phyloP scores from a whole-genome alignment of 768 basidiomycete genomes.

The Lentinula sp. region DNA sequence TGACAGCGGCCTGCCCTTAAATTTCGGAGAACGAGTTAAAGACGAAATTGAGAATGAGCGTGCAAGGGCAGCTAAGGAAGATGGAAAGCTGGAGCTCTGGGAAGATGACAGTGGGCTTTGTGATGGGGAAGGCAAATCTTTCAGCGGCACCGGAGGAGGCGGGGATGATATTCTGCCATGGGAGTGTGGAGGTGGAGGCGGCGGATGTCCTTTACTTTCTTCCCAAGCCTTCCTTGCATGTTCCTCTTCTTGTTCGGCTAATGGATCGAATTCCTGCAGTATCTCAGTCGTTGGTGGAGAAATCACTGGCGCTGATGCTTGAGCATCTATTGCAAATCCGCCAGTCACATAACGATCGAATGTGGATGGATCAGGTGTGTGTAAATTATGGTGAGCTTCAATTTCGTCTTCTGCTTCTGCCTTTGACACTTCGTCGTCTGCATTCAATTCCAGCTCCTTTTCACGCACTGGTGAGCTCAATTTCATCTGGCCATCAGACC shows the following conservation, averaged over 20 bases:
- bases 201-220: constrained; percentile 54
- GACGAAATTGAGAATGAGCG: constrained; percentile 55
- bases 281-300: constrained; percentile 27
- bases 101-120: constrained; percentile 16
- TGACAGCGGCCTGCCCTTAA: constrained; percentile 42
- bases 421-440: not conserved
- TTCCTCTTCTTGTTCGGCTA: constrained; percentile 49
- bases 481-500: not conserved
- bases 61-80: constrained; percentile 62
- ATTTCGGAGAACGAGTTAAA: constrained; percentile 26
- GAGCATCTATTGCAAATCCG: constrained; percentile 19
- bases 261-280: constrained; percentile 64
- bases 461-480: not conserved
- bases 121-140: constrained; percentile 23
- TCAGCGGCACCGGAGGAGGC: constrained; percentile 26
- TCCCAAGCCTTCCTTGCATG: constrained; percentile 64
- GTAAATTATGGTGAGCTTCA: constrained; percentile 16
- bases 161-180: constrained; percentile 18
- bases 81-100: constrained; percentile 25
- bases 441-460: not conserved
- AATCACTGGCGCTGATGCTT: constrained; percentile 3
- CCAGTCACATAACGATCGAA: constrained; percentile 34
- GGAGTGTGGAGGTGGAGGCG: constrained; percentile 31
- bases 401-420: not conserved
- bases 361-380: constrained; percentile 37